Evolutionary conservation across 805 yeast genomes (phyloP), one percentile per base, ranked within the genome.

Genomic region (Blastobotrys parvus): DNA sequence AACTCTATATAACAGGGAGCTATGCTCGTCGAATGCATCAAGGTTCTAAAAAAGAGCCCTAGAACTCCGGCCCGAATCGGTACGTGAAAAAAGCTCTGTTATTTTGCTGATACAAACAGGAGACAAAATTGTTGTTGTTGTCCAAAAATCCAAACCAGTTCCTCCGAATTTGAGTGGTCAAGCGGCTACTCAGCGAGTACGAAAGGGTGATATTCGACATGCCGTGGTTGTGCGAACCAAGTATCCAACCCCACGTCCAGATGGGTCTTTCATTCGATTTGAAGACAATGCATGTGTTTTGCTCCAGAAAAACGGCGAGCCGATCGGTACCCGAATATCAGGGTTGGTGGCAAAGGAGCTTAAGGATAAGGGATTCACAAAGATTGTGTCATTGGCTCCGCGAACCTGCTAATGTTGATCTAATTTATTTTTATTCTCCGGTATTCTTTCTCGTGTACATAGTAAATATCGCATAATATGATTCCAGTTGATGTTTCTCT

Each of bases 201-300:
- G 89, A 63, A 82, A 92, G 67, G 95, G 97, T 54, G 98, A 92
- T 60, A 86, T 92, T 42, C 82, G 92, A 46, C 90, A 94, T 58
- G 98, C 97, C 3, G 90, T 92, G 23, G 83, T 92, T 35, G 97
- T 89, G 16, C 80, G 98, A 64, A 87, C 97, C 0, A 88, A 81
- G 65, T 87, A 87, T 50, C 77, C 78, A 43, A 75, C 75, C 49
- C 72, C 73, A 56, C 77, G 98, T 60, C 73, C 80, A 2, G 97
- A 92, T 61, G 98, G 98, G 2, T 74, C 94, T 2, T 78, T 78
- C 18, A 74, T 92, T 22, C 71, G 83, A 53, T 92, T 92, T 61
- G 96, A 89, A 61, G 98, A 92, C 65, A 92, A 90, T 62, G 98
- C 98, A 1, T 89, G 97, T 68, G 97, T 92, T 27, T 72, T 92